Conservation (phyloP, 1,284 basidiomycete species). For the Tausonia pullulans region DNA sequence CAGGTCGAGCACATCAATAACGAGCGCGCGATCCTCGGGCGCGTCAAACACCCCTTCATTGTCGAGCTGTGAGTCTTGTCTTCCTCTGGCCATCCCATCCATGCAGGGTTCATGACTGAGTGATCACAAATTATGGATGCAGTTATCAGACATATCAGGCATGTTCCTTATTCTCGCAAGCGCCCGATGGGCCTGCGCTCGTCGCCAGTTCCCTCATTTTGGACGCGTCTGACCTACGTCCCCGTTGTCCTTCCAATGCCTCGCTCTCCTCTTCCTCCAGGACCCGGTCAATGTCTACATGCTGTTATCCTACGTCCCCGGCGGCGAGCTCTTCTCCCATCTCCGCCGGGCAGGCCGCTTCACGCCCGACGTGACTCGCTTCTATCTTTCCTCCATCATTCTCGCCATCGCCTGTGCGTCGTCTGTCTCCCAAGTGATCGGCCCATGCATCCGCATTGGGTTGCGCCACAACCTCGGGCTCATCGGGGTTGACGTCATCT, state of each 20-base stretch:
- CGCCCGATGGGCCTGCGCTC: slow-evolving; percentile 26
- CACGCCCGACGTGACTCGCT: slow-evolving; percentile 41
- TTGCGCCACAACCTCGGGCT: not conserved
- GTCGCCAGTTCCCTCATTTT: slow-evolving; percentile 21
- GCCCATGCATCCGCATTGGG: not conserved
- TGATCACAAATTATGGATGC: slow-evolving; percentile 4
- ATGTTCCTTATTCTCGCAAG: not conserved
- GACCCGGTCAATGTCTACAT: slow-evolving; percentile 44
- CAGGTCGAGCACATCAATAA: slow-evolving; percentile 48
- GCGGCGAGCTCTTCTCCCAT: slow-evolving; percentile 43
- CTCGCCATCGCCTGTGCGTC: slow-evolving; percentile 35
- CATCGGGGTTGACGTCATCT: not conserved
- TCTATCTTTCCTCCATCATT: slow-evolving; percentile 42
- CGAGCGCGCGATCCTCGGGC: slow-evolving; percentile 41
- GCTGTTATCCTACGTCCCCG: slow-evolving; percentile 42
- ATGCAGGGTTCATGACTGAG: not conserved
- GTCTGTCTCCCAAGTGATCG: not conserved
- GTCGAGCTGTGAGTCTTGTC: slow-evolving; percentile 38
- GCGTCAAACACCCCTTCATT: slow-evolving; percentile 45
- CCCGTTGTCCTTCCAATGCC: no score
- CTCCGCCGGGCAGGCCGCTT: slow-evolving; percentile 38
- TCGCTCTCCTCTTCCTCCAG: slow-evolving; percentile 25
- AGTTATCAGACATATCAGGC: slow-evolving; percentile 15
- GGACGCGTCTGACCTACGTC: not conserved
- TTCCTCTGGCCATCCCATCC: not conserved